These are phyloP conservation scores for Obba rivulosa DNA, from an alignment of 768 basidiomycete genomes.

Conservation along the genomic window DNA sequence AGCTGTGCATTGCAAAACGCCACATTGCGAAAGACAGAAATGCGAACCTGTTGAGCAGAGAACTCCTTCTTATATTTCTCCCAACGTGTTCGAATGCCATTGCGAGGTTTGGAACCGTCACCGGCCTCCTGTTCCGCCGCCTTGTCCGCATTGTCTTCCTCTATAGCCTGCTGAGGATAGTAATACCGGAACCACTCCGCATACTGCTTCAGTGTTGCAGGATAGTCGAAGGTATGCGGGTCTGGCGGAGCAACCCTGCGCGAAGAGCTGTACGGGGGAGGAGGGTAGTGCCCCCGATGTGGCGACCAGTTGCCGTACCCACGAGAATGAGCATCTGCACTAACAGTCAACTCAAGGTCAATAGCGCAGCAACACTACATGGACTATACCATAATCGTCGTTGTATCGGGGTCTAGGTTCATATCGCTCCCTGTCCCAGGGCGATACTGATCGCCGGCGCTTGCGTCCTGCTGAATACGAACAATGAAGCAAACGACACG, in stretches of 20 bases:
- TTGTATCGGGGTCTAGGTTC: slow-evolving; percentile 78
- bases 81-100: slow-evolving; percentile 80
- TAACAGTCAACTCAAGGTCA: background rate
- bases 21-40: slow-evolving; percentile 1
- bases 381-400: slow-evolving; percentile 68
- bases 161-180: slow-evolving; percentile 68
- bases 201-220: slow-evolving; percentile 76
- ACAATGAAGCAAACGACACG: slow-evolving; percentile 5
- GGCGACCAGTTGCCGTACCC: slow-evolving; percentile 59
- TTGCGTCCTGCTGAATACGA: slow-evolving; percentile 52
- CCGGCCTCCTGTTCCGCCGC: slow-evolving; percentile 80
- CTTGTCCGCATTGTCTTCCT: slow-evolving; percentile 82
- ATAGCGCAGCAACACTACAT: background rate
- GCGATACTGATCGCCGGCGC: slow-evolving; percentile 72
- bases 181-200: slow-evolving; percentile 84
- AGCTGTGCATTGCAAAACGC: background rate
- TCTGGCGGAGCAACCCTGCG: slow-evolving; percentile 65
- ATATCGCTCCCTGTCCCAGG: slow-evolving; percentile 79
- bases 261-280: slow-evolving; percentile 31
- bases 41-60: slow-evolving; percentile 77
- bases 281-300: slow-evolving; percentile 43
- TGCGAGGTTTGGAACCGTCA: slow-evolving; percentile 77
- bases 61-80: slow-evolving; percentile 95
- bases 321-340: slow-evolving; percentile 61
- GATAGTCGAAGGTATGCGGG: slow-evolving; percentile 78